A percentile compares a stretch with the other conserved stretches of the same genome.
phyloP scores from a whole-genome alignment of 2,329 filamentous ascomycete genomes.

The Botrytis deweyae region DNA sequence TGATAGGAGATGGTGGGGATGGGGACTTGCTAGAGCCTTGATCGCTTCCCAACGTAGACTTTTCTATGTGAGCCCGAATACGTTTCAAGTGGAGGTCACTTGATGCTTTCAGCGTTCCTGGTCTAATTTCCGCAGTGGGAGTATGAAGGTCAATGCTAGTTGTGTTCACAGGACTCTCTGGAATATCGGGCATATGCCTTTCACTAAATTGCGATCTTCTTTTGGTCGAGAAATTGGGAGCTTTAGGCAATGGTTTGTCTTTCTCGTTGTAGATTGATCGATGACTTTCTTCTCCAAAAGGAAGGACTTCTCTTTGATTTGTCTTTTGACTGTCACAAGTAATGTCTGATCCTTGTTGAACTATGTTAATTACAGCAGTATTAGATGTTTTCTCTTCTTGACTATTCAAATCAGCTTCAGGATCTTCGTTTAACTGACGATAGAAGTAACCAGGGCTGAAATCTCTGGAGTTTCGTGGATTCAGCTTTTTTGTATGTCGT shows the following conservation, averaged over 20 bases:
- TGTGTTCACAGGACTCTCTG: not conserved
- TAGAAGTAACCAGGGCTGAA: slow-evolving; percentile 2
- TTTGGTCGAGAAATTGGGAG: not conserved
- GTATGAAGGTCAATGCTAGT: not conserved
- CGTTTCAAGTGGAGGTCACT: not conserved
- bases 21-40: not conserved
- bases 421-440: not conserved
- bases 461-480: slow-evolving; percentile 9
- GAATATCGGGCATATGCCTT: slow-evolving; percentile 14
- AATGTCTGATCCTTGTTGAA: not conserved
- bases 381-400: not conserved
- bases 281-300: not conserved
- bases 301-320: not conserved
- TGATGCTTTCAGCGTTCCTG: not conserved
- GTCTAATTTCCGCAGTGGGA: not conserved
- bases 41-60: not conserved
- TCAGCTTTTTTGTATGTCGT: not conserved
- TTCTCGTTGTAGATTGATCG: not conserved
- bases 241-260: not conserved
- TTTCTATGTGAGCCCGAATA: not conserved
- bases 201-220: slow-evolving; percentile 11
- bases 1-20: too few species aligned
- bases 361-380: not conserved
- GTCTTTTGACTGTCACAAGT: not conserved
- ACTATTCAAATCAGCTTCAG: not conserved